These are phyloP conservation scores for Panicum miliaceum DNA, from an alignment of 176 grass and related monocot species.

Conservation along the genomic window DNA sequence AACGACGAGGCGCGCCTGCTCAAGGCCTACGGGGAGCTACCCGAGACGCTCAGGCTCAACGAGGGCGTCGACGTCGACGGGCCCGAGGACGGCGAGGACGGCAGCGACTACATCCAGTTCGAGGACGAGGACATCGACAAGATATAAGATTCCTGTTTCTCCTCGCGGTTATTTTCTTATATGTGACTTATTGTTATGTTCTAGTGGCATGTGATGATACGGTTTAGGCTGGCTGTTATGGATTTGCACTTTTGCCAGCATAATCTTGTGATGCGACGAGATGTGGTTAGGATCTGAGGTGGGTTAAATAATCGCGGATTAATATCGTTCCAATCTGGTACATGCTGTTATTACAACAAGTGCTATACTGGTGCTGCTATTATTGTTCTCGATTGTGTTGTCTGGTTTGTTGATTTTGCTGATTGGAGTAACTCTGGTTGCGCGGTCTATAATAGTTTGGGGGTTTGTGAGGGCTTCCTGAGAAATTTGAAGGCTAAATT, in stretches of 20 bases:
- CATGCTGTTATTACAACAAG: constrained; percentile 21
- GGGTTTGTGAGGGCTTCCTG: not conserved
- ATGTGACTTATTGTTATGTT: constrained; percentile 6
- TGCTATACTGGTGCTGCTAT: not conserved
- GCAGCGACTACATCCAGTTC: constrained; percentile 67
- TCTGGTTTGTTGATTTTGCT: not conserved
- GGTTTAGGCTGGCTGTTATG: constrained; percentile 13
- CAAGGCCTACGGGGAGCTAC: constrained; percentile 81
- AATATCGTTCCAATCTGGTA: constrained; percentile 15
- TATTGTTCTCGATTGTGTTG: not conserved
- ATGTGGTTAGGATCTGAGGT: constrained; percentile 16
- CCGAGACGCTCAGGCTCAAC: constrained; percentile 75
- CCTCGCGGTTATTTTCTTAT: not conserved
- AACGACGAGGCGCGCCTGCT: constrained; percentile 77
- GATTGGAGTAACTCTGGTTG: not conserved
- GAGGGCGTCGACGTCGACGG: constrained; percentile 79
- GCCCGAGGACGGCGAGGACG: constrained; percentile 52
- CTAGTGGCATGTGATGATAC: constrained; percentile 2
- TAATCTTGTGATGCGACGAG: constrained; percentile 15
- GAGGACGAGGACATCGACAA: constrained; percentile 96
- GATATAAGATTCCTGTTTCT: constrained; percentile 42
- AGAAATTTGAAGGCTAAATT: not conserved
- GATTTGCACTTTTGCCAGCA: constrained; percentile 9
- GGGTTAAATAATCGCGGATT: constrained; percentile 37
- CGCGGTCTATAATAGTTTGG: not conserved